Evolutionary conservation across 345 rosid species (phyloP), one percentile per base, ranked within the genome.

Genomic region (Citrus maxima): DNA sequence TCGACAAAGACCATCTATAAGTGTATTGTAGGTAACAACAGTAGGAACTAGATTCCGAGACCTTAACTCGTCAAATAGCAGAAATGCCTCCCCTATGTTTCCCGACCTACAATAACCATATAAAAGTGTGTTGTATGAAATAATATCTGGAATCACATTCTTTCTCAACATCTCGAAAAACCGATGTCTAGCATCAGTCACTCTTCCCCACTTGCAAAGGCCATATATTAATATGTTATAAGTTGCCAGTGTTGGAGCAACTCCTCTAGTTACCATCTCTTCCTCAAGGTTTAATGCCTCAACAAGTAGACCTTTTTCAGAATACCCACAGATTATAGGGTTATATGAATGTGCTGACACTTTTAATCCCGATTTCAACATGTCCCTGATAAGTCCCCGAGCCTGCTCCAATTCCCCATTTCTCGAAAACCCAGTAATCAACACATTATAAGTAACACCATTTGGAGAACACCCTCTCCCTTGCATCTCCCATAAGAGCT

Each of bases 1-100:
- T 87, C 90, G 83, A 85, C 95, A 91, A 81, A 89, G 82, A 75
- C 95, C 93, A 79, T 91, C 84, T 13, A 93, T 84, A 67, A 91
- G 88, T 72, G 88, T 88, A 81, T 91, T 93, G 79, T 88, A 93
- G 4, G 97, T 93, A 72, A 89, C 79, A 38, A 83, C 34, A 62
- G 80, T 85, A 40, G 94, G 92, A 80, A 46, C 21, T 18, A 91
- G 81, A 70, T 81, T 79, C 70, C 77, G 77, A 63, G 25, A 76
- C 74, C 82, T 83, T 77, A 93, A 82, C 79, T 89, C 92, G 66
- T 86, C 84, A 76, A 93, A 87, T 88, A 93, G 76, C 79, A 81
- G 87, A 80, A 90, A 88, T 68, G 95, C 92, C 82, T 90, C 92
- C 67, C 67, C 80, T 51, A 86, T 73, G 80, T 88, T 82, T 73